Conservation (phyloP, 2,329 filamentous ascomycete species). For the Cercospora zeina region DNA sequence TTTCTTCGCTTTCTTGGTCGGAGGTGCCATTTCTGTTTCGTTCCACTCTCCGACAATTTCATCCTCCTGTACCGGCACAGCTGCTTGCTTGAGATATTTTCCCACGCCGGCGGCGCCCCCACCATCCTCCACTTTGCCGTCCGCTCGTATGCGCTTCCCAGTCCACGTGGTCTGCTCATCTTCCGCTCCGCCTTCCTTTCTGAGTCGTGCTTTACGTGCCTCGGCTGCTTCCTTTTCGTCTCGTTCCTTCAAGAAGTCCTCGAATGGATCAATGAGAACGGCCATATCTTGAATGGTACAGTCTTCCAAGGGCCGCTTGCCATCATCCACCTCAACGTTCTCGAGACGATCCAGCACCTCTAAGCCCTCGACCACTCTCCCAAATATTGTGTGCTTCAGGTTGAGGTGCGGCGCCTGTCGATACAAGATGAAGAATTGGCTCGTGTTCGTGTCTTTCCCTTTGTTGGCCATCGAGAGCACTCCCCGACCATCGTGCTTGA, state of each 20-base stretch:
- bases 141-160: constrained; percentile 77
- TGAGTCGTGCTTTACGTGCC: constrained; percentile 63
- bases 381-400: constrained; percentile 96
- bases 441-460: constrained; percentile 94
- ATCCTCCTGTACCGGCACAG: constrained; percentile 48
- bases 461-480: constrained; percentile 96
- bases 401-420: constrained; percentile 81
- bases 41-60: constrained; percentile 63
- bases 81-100: constrained; percentile 73
- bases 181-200: constrained; percentile 69
- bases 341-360: constrained; percentile 72
- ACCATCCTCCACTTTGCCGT: constrained; percentile 56
- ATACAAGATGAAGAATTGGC: constrained; percentile 94
- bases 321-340: constrained; percentile 68
- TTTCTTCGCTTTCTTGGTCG: constrained; percentile 71
- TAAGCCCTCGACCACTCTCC: constrained; percentile 73
- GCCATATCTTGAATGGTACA: constrained; percentile 80
- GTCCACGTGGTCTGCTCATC: constrained; percentile 95
- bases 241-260: constrained; percentile 77
- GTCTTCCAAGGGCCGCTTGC: constrained; percentile 74
- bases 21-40: constrained; percentile 64
- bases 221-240: constrained; percentile 58
- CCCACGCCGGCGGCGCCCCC: constrained; percentile 61
- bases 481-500: constrained; percentile 79
- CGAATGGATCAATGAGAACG: constrained; percentile 91